phyloP scores from a whole-genome alignment of 495 filamentous ascomycete genomes.

The Aspergillus sclerotioniger region DNA sequence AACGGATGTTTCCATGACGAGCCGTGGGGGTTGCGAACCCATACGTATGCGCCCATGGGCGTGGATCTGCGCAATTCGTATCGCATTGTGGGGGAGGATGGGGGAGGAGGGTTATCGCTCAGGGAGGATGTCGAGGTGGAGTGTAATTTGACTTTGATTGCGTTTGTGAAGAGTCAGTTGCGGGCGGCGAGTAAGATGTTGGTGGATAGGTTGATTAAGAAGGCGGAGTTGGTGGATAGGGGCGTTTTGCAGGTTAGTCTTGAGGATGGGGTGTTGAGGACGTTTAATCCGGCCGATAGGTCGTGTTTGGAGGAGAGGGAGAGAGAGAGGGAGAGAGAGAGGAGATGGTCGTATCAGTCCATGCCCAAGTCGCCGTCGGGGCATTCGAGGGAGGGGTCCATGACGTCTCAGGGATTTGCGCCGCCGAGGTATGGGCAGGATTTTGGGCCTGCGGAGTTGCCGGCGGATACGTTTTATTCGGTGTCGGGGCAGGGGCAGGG shows the following conservation, averaged over 20 bases:
- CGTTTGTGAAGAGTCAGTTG: conserved; percentile 73
- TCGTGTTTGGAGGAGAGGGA: background rate
- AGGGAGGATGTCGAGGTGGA: conserved; percentile 74
- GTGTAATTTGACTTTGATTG: conserved; percentile 69
- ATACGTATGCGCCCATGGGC: conserved; percentile 67
- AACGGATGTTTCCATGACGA: conserved; percentile 72
- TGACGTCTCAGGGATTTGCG: too few species aligned
- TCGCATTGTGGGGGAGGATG: conserved; percentile 49
- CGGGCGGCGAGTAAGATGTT: conserved; percentile 66
- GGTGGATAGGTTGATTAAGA: conserved; percentile 62
- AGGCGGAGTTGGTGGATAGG: conserved; percentile 44
- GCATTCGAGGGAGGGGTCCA: too few species aligned
- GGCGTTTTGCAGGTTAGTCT: conserved; percentile 28
- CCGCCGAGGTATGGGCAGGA: too few species aligned
- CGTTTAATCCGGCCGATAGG: conserved; percentile 28
- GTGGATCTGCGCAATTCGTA: conserved; percentile 70
- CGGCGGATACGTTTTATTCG: too few species aligned
- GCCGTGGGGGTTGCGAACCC: conserved; percentile 66
- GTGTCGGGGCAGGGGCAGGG: too few species aligned
- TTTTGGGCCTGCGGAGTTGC: too few species aligned
- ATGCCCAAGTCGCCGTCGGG: too few species aligned
- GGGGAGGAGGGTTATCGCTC: conserved; percentile 65
- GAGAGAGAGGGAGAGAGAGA: too few species aligned
- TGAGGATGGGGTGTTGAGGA: conserved; percentile 30
- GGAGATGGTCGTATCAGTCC: too few species aligned